Evolutionary conservation across 2,329 filamentous ascomycete genomes (phyloP).

Genomic region (Bipolaris gigantea): DNA sequence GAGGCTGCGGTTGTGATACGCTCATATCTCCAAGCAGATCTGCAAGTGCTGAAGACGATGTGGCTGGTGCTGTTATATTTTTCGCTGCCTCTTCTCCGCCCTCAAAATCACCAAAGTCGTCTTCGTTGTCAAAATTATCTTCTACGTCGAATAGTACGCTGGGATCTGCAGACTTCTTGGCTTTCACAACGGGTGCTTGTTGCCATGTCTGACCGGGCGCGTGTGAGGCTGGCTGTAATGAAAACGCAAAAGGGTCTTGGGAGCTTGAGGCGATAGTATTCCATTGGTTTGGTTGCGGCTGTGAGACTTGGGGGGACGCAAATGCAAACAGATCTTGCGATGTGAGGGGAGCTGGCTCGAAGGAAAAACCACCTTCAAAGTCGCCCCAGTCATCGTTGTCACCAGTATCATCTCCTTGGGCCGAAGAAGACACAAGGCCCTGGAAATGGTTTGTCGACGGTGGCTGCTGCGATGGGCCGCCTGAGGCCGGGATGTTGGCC

Average conservation of each 20-base stretch:
- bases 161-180: slow-evolving; percentile 40
- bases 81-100: slow-evolving; percentile 17
- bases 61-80: slow-evolving; percentile 5
- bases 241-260: slow-evolving; percentile 20
- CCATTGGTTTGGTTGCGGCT: slow-evolving; percentile 16
- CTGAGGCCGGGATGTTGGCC: slow-evolving; percentile 17
- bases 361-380: slow-evolving; percentile 39
- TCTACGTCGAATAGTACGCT: slow-evolving; percentile 48
- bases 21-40: slow-evolving; percentile 34
- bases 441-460: slow-evolving; percentile 13
- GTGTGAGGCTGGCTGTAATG: slow-evolving; percentile 8
- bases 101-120: slow-evolving; percentile 45
- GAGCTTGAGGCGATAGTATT: slow-evolving; percentile 1
- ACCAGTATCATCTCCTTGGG: slow-evolving; percentile 12
- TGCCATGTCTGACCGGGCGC: slow-evolving; percentile 25
- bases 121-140: slow-evolving; percentile 40
- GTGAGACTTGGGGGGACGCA: slow-evolving; percentile 10
- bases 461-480: slow-evolving; percentile 17
- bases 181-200: slow-evolving; percentile 31
- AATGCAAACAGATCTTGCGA: slow-evolving; percentile 25
- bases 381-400: slow-evolving; percentile 48
- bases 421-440: not conserved
- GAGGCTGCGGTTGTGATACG: slow-evolving; percentile 23
- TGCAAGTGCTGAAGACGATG: slow-evolving; percentile 21
- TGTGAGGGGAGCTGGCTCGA: slow-evolving; percentile 17